Conservation (phyloP, 768 basidiomycete genomes). For the Boletus rubroflammeus region DNA sequence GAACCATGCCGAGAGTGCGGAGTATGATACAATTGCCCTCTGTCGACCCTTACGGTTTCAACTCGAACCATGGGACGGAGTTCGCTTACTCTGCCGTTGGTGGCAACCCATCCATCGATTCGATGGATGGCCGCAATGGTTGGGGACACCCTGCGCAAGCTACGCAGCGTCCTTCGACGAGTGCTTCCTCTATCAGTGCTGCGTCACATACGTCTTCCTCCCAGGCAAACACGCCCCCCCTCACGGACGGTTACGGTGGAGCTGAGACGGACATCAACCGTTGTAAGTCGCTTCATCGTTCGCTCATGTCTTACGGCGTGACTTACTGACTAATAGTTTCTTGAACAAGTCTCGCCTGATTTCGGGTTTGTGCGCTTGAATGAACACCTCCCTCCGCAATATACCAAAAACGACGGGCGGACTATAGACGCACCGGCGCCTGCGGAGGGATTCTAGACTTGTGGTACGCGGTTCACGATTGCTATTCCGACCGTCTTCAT, state of each 20-base stretch:
- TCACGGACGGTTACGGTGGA: conserved; percentile 55
- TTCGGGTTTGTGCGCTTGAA: conserved; percentile 83
- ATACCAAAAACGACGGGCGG: conserved; percentile 55
- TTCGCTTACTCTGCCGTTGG: conserved; percentile 76
- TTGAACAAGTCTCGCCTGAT: conserved; percentile 68
- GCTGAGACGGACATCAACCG: conserved; percentile 76
- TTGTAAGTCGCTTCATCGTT: conserved; percentile 55
- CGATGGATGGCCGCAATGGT: conserved; percentile 38
- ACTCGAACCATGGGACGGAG: conserved; percentile 57
- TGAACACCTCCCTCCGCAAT: conserved; percentile 65
- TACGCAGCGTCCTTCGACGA: conserved; percentile 60
- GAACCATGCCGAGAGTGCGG: conserved; percentile 64
- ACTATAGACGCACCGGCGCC: conserved; percentile 35
- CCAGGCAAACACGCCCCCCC: conserved; percentile 78
- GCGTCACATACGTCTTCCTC: conserved; percentile 75
- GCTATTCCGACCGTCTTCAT: conserved; percentile 30
- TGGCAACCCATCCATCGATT: conserved; percentile 37
- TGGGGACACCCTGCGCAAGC: conserved; percentile 39
- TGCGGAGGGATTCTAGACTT: conserved; percentile 29
- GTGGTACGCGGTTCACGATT: conserved; percentile 28
- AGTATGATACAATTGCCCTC: conserved; percentile 82
- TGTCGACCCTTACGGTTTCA: conserved; percentile 66
- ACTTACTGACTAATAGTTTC: conserved; percentile 46
- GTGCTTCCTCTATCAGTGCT: conserved; percentile 72
- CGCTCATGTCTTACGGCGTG: conserved; percentile 34